A percentile compares a stretch with the other conserved stretches of the same genome.
These are phyloP conservation scores for Mycosarcoma mackinlayi DNA, from an alignment of 1,284 basidiomycete genomes.

Conservation along the genomic window DNA sequence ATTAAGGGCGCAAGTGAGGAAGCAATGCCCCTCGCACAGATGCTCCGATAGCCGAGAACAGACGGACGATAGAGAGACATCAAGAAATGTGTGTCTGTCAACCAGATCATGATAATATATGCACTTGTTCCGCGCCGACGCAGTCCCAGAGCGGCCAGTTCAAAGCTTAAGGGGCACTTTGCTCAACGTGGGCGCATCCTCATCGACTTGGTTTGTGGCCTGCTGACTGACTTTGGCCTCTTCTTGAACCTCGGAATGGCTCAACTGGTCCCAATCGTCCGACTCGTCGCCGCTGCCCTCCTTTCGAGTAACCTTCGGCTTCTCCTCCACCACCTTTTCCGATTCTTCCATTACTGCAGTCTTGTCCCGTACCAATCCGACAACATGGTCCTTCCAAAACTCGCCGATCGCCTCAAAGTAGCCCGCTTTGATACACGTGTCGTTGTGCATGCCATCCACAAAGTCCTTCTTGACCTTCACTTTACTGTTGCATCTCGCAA, in stretches of 20 bases:
- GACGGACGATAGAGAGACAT: too few species aligned
- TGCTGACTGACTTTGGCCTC: conserved; percentile 9
- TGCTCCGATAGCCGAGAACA: too few species aligned
- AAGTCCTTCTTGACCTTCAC: conserved; percentile 72
- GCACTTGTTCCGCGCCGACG: too few species aligned
- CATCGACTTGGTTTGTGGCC: neutral
- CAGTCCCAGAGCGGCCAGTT: too few species aligned
- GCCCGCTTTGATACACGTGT: conserved; percentile 61
- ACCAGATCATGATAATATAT: too few species aligned
- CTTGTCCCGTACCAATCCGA: conserved; percentile 13
- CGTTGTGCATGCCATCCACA: conserved; percentile 75
- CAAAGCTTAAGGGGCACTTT: conserved; percentile 30
- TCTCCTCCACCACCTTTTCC: neutral
- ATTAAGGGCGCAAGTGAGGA: too few species aligned
- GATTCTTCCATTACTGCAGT: neutral
- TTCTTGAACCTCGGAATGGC: conserved; percentile 34
- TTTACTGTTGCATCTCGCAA: conserved; percentile 72
- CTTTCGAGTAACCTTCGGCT: neutral
- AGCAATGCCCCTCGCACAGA: too few species aligned
- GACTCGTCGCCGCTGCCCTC: conserved; percentile 27
- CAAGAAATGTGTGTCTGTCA: too few species aligned
- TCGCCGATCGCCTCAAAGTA: conserved; percentile 63
- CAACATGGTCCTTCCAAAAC: conserved; percentile 54
- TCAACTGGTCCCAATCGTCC: conserved; percentile 60
- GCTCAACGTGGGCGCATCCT: conserved; percentile 25